These are phyloP conservation scores for Backusella morwellensis DNA, from an alignment of 192 early-diverging fungal species.

Conservation along the genomic window DNA sequence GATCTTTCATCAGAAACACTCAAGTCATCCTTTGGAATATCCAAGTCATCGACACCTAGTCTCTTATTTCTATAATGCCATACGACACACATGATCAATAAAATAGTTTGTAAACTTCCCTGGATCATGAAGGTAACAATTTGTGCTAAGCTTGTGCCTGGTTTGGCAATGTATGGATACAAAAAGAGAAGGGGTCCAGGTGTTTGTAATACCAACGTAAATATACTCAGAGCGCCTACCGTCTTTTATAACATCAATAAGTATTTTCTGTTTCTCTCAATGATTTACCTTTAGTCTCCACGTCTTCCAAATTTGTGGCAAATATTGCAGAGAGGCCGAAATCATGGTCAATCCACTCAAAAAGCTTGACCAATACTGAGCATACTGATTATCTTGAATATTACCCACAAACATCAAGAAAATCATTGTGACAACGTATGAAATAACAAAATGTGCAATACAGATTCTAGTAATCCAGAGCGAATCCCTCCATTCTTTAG, in stretches of 20 bases:
- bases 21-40: neutral
- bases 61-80: conserved; percentile 62
- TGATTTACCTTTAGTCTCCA: conserved; percentile 60
- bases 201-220: conserved; percentile 89
- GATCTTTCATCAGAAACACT: conserved; percentile 7
- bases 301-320: conserved; percentile 90
- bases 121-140: conserved; percentile 84
- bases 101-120: conserved; percentile 78
- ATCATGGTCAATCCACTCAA: conserved; percentile 67
- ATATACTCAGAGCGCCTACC: conserved; percentile 87
- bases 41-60: conserved; percentile 37
- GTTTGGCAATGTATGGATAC: conserved; percentile 71
- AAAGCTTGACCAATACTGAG: conserved; percentile 65
- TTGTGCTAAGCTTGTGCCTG: conserved; percentile 89
- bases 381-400: conserved; percentile 44
- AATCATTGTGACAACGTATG: conserved; percentile 46
- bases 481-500: conserved; percentile 51
- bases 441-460: conserved; percentile 49
- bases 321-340: conserved; percentile 77
- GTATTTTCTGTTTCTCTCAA: neutral
- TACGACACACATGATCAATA: conserved; percentile 77
- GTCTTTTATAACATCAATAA: conserved; percentile 32
- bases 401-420: conserved; percentile 47
- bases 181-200: conserved; percentile 80
- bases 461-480: conserved; percentile 53